Evolutionary conservation across 2,329 filamentous ascomycete species (phyloP), one percentile per base, ranked within the genome.

Genomic region (Nannizzia gypsea): DNA sequence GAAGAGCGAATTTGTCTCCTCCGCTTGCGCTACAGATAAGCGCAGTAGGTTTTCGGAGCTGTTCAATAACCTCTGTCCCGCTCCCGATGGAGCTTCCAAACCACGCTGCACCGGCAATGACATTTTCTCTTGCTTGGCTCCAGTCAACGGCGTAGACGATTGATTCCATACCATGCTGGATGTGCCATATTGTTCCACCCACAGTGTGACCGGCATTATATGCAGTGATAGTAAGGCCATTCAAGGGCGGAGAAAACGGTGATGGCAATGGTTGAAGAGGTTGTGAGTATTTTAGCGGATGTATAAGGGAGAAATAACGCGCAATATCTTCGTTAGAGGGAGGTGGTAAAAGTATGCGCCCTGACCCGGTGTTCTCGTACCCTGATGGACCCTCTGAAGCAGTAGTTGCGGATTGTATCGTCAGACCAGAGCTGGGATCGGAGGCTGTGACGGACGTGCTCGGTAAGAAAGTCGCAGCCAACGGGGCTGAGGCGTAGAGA

Each of bases 141-240:
- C 93, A 99, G 69, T 97, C 92, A 17, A 96, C 89, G 0, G 93
- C 92, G 68, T 99, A 97, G 0, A 99, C 91, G 46, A 99, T 92
- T 0, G 91, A 96, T 72, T 99, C 93, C 70, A 96, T 81, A 0
- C 91, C 90, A 76, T 97, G 90, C 68, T 97, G 92, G 64, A 99
- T 91, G 69, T 97, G 92, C 93, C 93, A 99, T 77, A 99, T 96
- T 24, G 93, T 97, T 60, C 93, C 93, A 72, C 93, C 93, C 0
- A 97, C 82, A 0, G 92, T 96, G 71, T 96, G 92, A 64, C 93
- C 93, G 6, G 93, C 90, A 74, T 95, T 95, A 76, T 97, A 97
- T 0, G 93, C 93, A 0, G 93, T 99, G 65, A 99, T 89, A 1
- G 90, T 96, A 17, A 99, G 82, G 3, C 91, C 91, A 66, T 93